Conservation (phyloP, 257 asterid genomes). For the Solanum dulcamara region DNA sequence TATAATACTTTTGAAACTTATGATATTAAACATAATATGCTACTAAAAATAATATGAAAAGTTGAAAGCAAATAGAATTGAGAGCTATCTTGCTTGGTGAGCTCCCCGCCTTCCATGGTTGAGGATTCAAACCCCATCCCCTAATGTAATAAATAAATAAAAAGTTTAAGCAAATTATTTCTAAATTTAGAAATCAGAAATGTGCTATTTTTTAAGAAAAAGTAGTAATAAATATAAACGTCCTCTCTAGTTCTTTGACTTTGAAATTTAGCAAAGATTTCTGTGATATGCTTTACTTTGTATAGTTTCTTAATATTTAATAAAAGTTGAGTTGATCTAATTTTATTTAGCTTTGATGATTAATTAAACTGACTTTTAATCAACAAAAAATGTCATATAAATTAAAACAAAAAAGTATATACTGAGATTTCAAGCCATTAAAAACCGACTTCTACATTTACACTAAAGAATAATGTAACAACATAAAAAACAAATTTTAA, state of each 20-base stretch:
- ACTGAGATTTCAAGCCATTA: neutral
- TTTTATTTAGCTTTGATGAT: too few species aligned
- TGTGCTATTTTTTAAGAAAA: neutral
- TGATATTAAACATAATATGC: neutral
- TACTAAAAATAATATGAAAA: neutral
- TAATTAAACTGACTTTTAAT: too few species aligned
- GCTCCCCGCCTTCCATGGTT: neutral
- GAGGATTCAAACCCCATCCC: neutral
- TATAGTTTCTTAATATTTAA: too few species aligned
- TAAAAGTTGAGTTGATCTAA: too few species aligned
- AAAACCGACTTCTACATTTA: neutral
- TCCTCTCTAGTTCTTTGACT: too few species aligned
- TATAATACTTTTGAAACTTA: neutral
- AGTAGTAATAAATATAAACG: neutral
- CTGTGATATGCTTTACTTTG: too few species aligned
- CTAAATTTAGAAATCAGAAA: too few species aligned
- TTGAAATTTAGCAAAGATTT: too few species aligned
- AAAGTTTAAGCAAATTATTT: too few species aligned
- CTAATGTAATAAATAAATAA: neutral
- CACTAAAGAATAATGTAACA: neutral
- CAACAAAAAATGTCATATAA: too few species aligned
- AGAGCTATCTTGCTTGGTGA: neutral
- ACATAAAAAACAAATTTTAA: neutral
- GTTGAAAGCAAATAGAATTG: neutral
- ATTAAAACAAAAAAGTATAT: neutral